phyloP scores from a whole-genome alignment of 2,329 filamentous ascomycete species.

The Epichloe gansuensis region DNA sequence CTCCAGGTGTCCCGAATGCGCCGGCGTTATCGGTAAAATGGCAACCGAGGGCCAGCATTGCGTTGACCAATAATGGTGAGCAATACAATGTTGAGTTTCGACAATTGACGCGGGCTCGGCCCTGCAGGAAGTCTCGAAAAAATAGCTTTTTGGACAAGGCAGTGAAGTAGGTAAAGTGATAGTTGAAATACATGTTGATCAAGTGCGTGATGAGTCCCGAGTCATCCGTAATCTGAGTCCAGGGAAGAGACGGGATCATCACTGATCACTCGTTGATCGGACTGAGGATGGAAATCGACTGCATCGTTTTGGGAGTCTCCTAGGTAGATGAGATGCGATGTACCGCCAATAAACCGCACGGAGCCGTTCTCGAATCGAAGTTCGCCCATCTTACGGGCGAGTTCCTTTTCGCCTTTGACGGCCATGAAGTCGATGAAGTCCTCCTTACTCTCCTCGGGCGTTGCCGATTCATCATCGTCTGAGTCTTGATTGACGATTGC shows the following conservation, averaged over 20 bases:
- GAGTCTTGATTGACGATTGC: conserved; percentile 34
- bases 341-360: conserved; percentile 84
- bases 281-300: conserved; percentile 25
- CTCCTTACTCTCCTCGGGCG: conserved; percentile 24
- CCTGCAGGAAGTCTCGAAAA: conserved; percentile 68
- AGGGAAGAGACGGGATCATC: conserved; percentile 65
- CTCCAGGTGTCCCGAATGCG: conserved; percentile 56
- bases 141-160: conserved; percentile 79
- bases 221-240: conserved; percentile 78
- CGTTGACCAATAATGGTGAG: conserved; percentile 80
- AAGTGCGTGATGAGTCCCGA: conserved; percentile 70
- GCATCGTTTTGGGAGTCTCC: conserved; percentile 32
- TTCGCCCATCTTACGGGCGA: conserved; percentile 89
- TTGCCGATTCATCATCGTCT: conserved; percentile 8
- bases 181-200: conserved; percentile 95
- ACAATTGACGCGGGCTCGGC: conserved; percentile 41
- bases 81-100: conserved; percentile 58
- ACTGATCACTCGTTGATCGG: conserved; percentile 34
- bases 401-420: conserved; percentile 55
- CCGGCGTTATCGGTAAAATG: conserved; percentile 74
- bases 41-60: conserved; percentile 83
- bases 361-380: conserved; percentile 76
- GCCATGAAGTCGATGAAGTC: conserved; percentile 28
- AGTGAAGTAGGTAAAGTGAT: conserved; percentile 95
- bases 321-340: conserved; percentile 81